Evolutionary conservation across 2,329 filamentous ascomycete genomes (phyloP).

Genomic region (Dothistroma pini): DNA sequence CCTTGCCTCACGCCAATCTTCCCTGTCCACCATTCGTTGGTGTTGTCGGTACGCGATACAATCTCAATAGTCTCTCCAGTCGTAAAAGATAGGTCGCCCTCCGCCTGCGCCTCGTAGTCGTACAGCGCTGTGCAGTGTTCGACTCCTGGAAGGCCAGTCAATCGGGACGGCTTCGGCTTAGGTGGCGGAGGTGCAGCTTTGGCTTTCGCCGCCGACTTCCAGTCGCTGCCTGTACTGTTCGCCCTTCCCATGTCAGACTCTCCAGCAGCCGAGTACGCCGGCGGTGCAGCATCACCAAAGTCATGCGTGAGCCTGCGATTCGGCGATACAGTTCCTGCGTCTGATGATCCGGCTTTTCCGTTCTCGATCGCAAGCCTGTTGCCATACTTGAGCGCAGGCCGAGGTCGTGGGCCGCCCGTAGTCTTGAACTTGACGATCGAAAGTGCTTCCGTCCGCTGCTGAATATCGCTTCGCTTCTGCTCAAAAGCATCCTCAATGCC

Average conservation of each 20-base stretch:
- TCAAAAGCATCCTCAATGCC: slow-evolving; percentile 91
- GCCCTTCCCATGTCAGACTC: slow-evolving; percentile 30
- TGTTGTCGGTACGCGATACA: slow-evolving; percentile 66
- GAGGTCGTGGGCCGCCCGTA: slow-evolving; percentile 62
- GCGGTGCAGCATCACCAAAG: slow-evolving; percentile 16
- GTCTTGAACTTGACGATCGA: slow-evolving; percentile 89
- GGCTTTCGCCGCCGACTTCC: slow-evolving; percentile 45
- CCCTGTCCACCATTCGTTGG: slow-evolving; percentile 97
- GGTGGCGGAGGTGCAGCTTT: slow-evolving; percentile 50
- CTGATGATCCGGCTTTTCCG: slow-evolving; percentile 19
- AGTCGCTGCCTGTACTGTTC: slow-evolving; percentile 35
- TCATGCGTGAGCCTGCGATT: slow-evolving; percentile 25
- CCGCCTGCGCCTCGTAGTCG: slow-evolving; percentile 93
- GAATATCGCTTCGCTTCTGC: slow-evolving; percentile 81
- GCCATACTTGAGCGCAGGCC: slow-evolving; percentile 49
- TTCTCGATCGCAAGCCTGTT: slow-evolving; percentile 35
- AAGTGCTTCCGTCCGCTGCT: slow-evolving; percentile 78
- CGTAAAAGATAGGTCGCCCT: slow-evolving; percentile 86
- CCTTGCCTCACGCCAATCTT: slow-evolving; percentile 74
- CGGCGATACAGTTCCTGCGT: slow-evolving; percentile 20
- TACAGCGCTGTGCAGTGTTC: slow-evolving; percentile 90
- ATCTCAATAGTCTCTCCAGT: slow-evolving; percentile 91
- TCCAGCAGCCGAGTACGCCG: slow-evolving; percentile 26
- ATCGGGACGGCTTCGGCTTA: slow-evolving; percentile 63
- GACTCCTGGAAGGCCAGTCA: slow-evolving; percentile 59